phyloP scores from a whole-genome alignment of 2,329 filamentous ascomycete species.

The Sporothrix brunneoviolacea region DNA sequence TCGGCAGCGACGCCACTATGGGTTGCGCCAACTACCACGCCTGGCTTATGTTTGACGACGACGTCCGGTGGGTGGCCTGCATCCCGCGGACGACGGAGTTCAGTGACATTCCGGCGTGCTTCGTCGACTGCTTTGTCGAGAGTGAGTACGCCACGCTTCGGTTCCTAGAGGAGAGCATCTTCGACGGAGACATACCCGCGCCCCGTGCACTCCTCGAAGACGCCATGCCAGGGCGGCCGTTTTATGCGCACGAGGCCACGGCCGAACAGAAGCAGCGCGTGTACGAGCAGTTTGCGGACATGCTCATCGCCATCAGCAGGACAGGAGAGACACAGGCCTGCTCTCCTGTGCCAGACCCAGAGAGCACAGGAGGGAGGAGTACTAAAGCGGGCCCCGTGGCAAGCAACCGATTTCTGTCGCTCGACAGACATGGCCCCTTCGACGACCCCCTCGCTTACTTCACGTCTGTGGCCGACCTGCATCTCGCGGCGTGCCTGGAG shows the following conservation, averaged over 20 bases:
- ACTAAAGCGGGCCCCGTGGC: neutral
- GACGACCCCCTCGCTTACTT: neutral
- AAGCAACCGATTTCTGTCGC: slow-evolving; percentile 1
- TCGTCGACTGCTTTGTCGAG: neutral
- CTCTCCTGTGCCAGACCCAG: too few relatives aligned
- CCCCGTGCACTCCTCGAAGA: slow-evolving; percentile 9
- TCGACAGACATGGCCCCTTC: slow-evolving; percentile 5
- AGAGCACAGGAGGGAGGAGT: too few relatives aligned
- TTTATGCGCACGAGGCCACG: neutral
- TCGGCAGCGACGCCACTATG: neutral
- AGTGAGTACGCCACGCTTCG: slow-evolving; percentile 14
- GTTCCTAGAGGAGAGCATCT: slow-evolving; percentile 4
- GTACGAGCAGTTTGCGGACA: slow-evolving; percentile 8
- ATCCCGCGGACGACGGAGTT: neutral
- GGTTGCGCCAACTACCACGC: slow-evolving; percentile 13
- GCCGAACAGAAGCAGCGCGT: slow-evolving; percentile 1
- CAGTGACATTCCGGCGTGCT: neutral
- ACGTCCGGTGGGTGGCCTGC: slow-evolving; percentile 8
- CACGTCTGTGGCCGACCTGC: neutral
- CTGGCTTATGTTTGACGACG: slow-evolving; percentile 8
- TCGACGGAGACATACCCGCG: neutral
- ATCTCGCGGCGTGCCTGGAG: too few relatives aligned
- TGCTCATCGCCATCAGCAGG: neutral
- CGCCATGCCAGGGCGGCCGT: slow-evolving; percentile 4
- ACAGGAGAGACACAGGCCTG: neutral